Evolutionary conservation across 805 yeast species (phyloP), one percentile per base, ranked within the genome.

Genomic region (Debaryomyces tyrocola): DNA sequence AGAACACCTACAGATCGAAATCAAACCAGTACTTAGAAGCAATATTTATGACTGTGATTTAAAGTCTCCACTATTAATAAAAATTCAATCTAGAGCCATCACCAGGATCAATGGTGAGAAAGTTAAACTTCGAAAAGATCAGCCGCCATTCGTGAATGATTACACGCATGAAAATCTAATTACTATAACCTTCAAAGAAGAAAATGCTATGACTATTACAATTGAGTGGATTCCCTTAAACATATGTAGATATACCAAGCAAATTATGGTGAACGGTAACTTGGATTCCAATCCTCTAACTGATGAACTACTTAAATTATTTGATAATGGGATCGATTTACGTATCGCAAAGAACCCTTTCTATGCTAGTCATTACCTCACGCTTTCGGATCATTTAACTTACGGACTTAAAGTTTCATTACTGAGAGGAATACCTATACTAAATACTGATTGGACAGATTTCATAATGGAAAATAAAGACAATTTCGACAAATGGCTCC

Each of bases 41-140:
- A 33, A 36, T 2, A 10, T 45, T 5, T 21, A 31, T 11, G 41
- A 42, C 12, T 31, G 35, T 8, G 40, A 34, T 4, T 31, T 33
- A 10, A 47, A 41, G 11, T 58, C 66, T 1, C 55, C 58, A 14
- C 42, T 68, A 8, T 33, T 42, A 5, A 51, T 64, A 18, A 48
- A 47, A 9, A 55, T 67, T 20, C 57, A 66, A 24, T 62, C 72
- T 1, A 54, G 67, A 11, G 67, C 70, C 17, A 57, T 63, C 33
- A 58, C 67, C 4, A 55, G 51, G n/a, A 58, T 68, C 40, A 63
- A 67, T 47, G 67, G 62, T 2, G 44, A 44, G 9, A 37, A 52
- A 9, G 54, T 54, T 46, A 63, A 60, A 40, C 53, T 66, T 6
- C 33, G 40, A 2, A 54, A 54, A 37, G 45, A 44, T 21, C 46